Conservation (phyloP, 2,329 filamentous ascomycete species). For the Purpureocillium lavendulum region DNA sequence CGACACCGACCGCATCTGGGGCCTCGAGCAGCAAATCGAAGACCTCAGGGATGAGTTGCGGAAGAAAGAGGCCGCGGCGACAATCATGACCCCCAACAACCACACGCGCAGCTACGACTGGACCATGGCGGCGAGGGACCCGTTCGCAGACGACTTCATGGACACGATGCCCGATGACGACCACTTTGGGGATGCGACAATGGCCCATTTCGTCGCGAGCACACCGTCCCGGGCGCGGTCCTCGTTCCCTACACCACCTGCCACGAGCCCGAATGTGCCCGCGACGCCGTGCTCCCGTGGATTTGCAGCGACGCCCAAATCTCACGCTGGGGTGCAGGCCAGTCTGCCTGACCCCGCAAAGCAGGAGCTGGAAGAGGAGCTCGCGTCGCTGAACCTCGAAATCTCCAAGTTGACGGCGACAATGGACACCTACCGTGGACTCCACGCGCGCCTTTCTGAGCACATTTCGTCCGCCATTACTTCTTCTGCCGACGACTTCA, state of each 20-base stretch:
- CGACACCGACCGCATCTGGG: conserved; percentile 37
- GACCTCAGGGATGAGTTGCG: conserved; percentile 24
- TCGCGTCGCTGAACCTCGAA: conserved; percentile 40
- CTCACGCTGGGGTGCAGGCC: conserved; percentile 32
- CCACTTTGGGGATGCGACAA: conserved; percentile 40
- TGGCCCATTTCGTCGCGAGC: conserved; percentile 42
- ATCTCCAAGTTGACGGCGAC: conserved; percentile 36
- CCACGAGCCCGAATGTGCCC: conserved; percentile 38
- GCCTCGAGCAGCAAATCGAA: conserved; percentile 30
- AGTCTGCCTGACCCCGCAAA: conserved; percentile 33
- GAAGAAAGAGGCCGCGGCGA: conserved; percentile 9
- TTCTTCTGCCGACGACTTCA: conserved; percentile 2
- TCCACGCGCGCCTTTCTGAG: conserved; percentile 27
- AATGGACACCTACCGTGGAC: conserved; percentile 36
- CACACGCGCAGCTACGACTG: conserved; percentile 34
- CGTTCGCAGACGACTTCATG: conserved; percentile 34
- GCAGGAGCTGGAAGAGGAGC: conserved; percentile 33
- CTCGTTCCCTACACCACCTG: conserved; percentile 49
- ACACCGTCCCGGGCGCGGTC: conserved; percentile 35
- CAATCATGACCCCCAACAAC: no score
- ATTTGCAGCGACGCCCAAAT: no score
- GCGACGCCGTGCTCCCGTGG: conserved; percentile 27
- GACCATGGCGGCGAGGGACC: conserved; percentile 41
- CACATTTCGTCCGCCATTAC: conserved; percentile 20
- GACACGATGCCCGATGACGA: conserved; percentile 25